Evolutionary conservation across 2,329 filamentous ascomycete species (phyloP), one percentile per base, ranked within the genome.

Genomic region (Graphilbum fragrans): DNA sequence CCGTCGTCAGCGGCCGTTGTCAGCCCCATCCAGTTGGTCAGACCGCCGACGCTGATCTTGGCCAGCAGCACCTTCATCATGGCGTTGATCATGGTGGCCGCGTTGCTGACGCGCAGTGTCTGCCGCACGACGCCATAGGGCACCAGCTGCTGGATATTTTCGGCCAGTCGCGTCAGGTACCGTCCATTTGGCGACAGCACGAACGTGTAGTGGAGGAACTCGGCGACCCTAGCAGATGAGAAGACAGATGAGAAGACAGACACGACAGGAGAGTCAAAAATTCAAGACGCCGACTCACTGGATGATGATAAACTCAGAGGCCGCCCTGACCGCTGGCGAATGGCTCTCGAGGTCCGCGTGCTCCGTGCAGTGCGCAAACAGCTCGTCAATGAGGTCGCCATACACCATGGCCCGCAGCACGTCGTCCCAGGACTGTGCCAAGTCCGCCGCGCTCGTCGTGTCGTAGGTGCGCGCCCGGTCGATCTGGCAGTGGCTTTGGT

Each of bases 11-110:
- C 73, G 37, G 75, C 76, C 37, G 74, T 72, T 0, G 80, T 87
- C 32, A 86, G 56, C 0, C 85, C 83, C 11, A 88, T 70, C 80
- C 81, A 90, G 55, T 87, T 88, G 5, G 84, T 86, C 39, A 90
- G 61, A 8, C 77, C 77, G 2, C 76, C 77, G 5, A 90, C 66
- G 49, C 81, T 83, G 43, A 87, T 63, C 60, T 92, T 92, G n/a
- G 83, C 78, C 14, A 92, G 67, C 16, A 88, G 67, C 16, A 90
- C 62, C 41, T 69, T 72, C 56, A 84, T 70, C 70, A 90, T 79
- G 44, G 71, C 83, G 52, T 72, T 82, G 42, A 90, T 79, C 84
- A 92, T 88, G 18, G 77, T 82, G 1, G 83, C 83, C 0, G 83
- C 83, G 54, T 90, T 92, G 6, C 84, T 81, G 14, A 88, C 70